Evolutionary conservation across 140 eudicot genomes (phyloP).

Genomic region (Stevia rebaudiana): DNA sequence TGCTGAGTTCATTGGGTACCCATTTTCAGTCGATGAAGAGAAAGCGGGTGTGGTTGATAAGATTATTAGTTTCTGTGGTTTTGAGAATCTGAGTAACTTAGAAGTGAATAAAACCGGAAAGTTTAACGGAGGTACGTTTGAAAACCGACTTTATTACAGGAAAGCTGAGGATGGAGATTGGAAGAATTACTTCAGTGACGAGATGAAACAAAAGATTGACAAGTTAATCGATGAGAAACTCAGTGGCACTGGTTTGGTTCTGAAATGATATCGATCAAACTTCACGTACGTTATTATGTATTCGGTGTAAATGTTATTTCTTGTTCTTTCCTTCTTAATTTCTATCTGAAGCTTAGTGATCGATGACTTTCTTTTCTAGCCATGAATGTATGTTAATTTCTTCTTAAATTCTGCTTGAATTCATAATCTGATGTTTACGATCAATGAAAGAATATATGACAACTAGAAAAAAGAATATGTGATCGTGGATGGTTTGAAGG

Average conservation of each 20-base stretch:
- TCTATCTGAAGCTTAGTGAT: too few relatives aligned
- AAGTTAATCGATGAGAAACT: neutral
- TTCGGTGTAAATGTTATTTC: too few relatives aligned
- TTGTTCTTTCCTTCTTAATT: too few relatives aligned
- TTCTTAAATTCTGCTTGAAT: too few relatives aligned
- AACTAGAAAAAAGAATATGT: too few relatives aligned
- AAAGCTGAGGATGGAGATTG: conserved; percentile 10
- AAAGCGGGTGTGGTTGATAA: neutral
- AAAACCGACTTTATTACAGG: neutral
- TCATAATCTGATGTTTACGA: too few relatives aligned
- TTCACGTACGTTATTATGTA: too few relatives aligned
- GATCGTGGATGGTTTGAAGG: too few relatives aligned
- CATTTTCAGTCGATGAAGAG: neutral
- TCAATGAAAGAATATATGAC: too few relatives aligned
- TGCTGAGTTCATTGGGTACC: conserved; percentile 1
- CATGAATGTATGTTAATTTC: too few relatives aligned
- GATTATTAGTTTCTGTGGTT: neutral
- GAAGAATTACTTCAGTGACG: neutral
- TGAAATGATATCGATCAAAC: neutral
- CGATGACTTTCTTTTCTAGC: too few relatives aligned
- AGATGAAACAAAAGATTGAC: conserved; percentile 17
- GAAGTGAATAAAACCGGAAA: conserved; percentile 17
- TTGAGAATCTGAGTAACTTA: conserved; percentile 3
- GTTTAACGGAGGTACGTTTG: neutral
- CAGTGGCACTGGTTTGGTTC: neutral